Evolutionary conservation across 2,329 filamentous ascomycete species (phyloP), one percentile per base, ranked within the genome.

Genomic region (Aureobasidium namibiae): DNA sequence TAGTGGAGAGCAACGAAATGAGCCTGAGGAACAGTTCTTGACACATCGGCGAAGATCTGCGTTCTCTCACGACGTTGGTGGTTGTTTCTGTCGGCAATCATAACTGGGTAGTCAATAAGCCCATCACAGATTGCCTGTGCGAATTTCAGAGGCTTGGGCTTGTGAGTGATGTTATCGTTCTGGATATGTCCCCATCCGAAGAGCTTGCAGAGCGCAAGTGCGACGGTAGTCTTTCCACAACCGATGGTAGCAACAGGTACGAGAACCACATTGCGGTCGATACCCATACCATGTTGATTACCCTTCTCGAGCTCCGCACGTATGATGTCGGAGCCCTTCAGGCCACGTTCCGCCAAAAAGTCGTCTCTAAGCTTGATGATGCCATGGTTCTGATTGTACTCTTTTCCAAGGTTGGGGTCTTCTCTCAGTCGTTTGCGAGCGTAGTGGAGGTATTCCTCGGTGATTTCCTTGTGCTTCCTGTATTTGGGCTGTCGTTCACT

Each of bases 161-260:
- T 87, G 63, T 86, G 90, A 56, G 85, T 84, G 61, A 99, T 94
- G 69, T 99, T 95, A 75, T 99, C 94, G 70, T 99, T 99, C 70
- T 99, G 94, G 50, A 96, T 80, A 70, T 96, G 91, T 16, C 90
- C 92, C 89, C 92, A 97, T 58, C 81, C 84, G 65, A 97, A 96
- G 1, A 99, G 81, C 67, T 90, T 86, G 4, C 82, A 81, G 21
- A 99, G 77, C 2, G 89, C 92, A 52, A 95, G 74, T 3, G 89
- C 91, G 52, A 99, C 76, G 0, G 94, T 99, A 0, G 94, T 99
- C 80, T 99, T 99, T 59, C 94, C 94, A 69, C 94, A 99, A 10
- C 94, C 94, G 57, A 99, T 88, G 0, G 94, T 96, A 1, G 94
- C 91, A 66, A 96, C 85, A 0, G 94, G 92, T 6, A 91, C 87